Conservation (phyloP, 1,284 basidiomycete species). For the Mycena sp. region DNA sequence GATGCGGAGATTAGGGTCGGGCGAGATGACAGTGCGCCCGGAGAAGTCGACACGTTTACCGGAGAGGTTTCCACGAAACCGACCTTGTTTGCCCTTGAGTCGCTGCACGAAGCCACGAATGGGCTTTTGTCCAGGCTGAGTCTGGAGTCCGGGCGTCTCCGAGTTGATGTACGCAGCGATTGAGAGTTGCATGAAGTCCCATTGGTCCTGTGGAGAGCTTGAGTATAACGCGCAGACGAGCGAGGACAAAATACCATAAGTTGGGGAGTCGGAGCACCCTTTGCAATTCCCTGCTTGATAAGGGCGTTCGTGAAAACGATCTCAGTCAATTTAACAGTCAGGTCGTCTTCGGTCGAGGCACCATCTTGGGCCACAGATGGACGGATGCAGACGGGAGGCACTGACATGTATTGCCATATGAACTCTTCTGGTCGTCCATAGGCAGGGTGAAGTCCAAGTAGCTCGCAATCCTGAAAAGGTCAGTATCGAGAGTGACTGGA, state of each 20-base stretch:
- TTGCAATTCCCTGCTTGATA: constrained; percentile 90
- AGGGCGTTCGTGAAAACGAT: constrained; percentile 96
- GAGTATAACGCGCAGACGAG: neutral
- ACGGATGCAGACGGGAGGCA: constrained; percentile 97
- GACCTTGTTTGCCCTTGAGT: constrained; percentile 98
- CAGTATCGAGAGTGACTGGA: neutral
- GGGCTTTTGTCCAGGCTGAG: constrained; percentile 87
- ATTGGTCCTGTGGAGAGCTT: constrained; percentile 80
- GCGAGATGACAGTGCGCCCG: constrained; percentile 97
- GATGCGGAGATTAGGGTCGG: constrained; percentile 97
- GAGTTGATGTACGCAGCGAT: constrained; percentile 99
- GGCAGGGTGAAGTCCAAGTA: constrained; percentile 90
- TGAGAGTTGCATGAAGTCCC: constrained; percentile 96
- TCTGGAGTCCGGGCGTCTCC: constrained; percentile 92
- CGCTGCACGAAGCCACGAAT: constrained; percentile 98
- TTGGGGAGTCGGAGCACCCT: constrained; percentile 88
- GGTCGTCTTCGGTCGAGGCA: constrained; percentile 97
- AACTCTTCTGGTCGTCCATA: constrained; percentile 97
- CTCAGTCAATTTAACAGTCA: constrained; percentile 97
- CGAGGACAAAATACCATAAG: constrained; percentile 75
- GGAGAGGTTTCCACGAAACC: constrained; percentile 97
- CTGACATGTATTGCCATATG: constrained; percentile 99
- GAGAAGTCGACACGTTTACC: constrained; percentile 99
- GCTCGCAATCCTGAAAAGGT: constrained; percentile 84
- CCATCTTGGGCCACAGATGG: constrained; percentile 98